Evolutionary conservation across 148 eudicot species (phyloP), one percentile per base, ranked within the genome.

Genomic region (Vaccinium corymbosum): DNA sequence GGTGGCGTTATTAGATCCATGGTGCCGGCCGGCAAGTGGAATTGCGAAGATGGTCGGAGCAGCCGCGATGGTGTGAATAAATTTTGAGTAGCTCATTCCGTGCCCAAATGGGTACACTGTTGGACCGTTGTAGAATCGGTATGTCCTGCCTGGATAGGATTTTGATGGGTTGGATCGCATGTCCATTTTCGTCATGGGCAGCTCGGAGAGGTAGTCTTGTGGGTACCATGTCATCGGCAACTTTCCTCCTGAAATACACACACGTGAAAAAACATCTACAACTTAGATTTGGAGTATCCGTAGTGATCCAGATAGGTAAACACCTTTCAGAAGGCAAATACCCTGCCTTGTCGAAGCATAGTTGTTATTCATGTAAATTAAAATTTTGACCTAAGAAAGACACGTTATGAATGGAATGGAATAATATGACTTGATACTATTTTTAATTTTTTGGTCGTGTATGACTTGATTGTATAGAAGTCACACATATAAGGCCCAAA

Each of bases 191-290:
- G 99, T 97, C 99, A 97, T 97, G 1, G 98, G 99, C 73, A 97
- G 89, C 66, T 94, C 90, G 46, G 89, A 80, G 6, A 97, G 92
- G 85, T 97, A 97, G 56, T 92, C 95, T 83, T 94, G 97, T 19
- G 95, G 97, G 84, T 97, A 97, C 99, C 98, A 97, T 81, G 99
- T 93, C 95, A 97, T 92, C 10, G 98, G 98, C 27, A 93, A 83
- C 88, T 92, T 97, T 14, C 99, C 99, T 76, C 97, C 98, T 95
- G 87, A 78, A 81, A 68, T 7, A 59, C 20, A 14, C 27, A 27
- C 4, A 5, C 46, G 0, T 42, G 46, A 42, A 4, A 42, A 42
- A 42, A 3, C 6, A 42, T 4, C 46, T 42, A 42, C 6, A 42
- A 42, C 46, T 4, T 2, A 35, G 38, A 35, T 35, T 35, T 35